A percentile compares a stretch with the other conserved stretches of the same genome.
Evolutionary conservation across 2,329 filamentous ascomycete genomes (phyloP).

Genomic region (Cercospora berteroae): DNA sequence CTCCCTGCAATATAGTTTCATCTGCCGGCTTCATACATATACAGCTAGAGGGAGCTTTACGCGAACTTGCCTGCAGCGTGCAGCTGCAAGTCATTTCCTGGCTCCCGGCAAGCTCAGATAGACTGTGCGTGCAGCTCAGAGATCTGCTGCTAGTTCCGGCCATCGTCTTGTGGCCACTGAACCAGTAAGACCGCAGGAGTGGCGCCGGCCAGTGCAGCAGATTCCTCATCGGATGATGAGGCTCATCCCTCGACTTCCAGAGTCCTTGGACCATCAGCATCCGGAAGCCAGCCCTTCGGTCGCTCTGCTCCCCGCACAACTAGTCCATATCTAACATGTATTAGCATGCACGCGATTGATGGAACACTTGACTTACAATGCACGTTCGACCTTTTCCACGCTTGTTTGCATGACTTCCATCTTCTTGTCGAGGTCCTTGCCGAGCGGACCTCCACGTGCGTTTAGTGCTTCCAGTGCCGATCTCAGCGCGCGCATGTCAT

Average conservation of each 20-base stretch:
- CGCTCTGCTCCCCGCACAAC: constrained; percentile 83
- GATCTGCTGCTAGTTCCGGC: not conserved
- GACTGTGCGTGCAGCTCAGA: not conserved
- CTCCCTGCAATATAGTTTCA: not conserved
- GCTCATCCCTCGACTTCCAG: constrained; percentile 45
- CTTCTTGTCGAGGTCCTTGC: constrained; percentile 71
- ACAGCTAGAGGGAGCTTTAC: not conserved
- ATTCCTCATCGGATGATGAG: too few relatives aligned
- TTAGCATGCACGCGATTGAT: not conserved
- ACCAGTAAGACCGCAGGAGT: not conserved
- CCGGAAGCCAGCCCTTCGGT: constrained; percentile 88
- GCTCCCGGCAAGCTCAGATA: not conserved
- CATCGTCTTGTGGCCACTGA: not conserved
- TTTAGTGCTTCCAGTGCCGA: constrained; percentile 73
- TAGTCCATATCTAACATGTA: constrained; percentile 65
- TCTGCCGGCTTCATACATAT: not conserved
- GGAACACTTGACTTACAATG: constrained; percentile 18
- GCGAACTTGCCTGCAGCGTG: not conserved
- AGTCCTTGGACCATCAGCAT: constrained; percentile 49
- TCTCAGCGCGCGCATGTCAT: constrained; percentile 76
- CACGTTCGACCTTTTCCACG: constrained; percentile 87
- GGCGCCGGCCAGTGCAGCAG: not conserved
- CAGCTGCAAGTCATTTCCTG: not conserved
- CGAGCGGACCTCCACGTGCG: constrained; percentile 55
- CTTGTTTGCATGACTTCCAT: constrained; percentile 81